A percentile compares a stretch with the other conserved stretches of the same genome.
Conservation (phyloP, 768 basidiomycete genomes). For the Serendipita sp. region DNA sequence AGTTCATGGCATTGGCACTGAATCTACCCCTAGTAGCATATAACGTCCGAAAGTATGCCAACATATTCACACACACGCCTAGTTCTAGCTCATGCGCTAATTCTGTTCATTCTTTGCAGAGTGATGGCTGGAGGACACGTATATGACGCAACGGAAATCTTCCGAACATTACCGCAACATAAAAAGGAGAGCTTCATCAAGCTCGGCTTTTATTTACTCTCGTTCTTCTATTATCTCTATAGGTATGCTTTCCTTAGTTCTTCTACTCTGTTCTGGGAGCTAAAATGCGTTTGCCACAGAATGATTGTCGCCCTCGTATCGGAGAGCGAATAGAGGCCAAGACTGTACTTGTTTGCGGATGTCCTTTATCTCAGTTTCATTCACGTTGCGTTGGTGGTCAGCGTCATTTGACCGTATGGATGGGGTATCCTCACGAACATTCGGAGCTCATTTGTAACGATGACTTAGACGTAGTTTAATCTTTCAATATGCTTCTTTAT, state of each 20-base stretch:
- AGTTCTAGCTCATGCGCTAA: background rate
- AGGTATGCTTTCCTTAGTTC: slow-evolving; percentile 34
- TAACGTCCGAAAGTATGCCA: slow-evolving; percentile 83
- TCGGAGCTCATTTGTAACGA: background rate
- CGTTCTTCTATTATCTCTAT: slow-evolving; percentile 86
- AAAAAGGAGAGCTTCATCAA: slow-evolving; percentile 96
- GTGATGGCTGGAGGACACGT: slow-evolving; percentile 88
- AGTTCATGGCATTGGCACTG: slow-evolving; percentile 85
- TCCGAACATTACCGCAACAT: slow-evolving; percentile 81
- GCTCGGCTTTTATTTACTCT: slow-evolving; percentile 82
- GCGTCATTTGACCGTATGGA: background rate
- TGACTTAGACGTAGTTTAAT: slow-evolving; percentile 5
- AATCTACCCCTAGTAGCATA: slow-evolving; percentile 77
- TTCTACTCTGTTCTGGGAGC: background rate
- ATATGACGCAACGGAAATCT: slow-evolving; percentile 99
- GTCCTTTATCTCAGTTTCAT: background rate
- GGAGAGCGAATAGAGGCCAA: slow-evolving; percentile 15
- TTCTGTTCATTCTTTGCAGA: slow-evolving; percentile 26
- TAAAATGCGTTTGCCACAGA: slow-evolving; percentile 21
- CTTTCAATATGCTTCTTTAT: background rate
- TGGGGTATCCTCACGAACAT: background rate
- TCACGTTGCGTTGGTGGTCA: background rate
- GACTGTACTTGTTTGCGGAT: background rate
- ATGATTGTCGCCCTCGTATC: slow-evolving; percentile 82
- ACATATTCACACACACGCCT: background rate